Base-by-base conservation (phyloP, 495 filamentous ascomycete genomes). In the Margaritispora aquatica region DNA sequence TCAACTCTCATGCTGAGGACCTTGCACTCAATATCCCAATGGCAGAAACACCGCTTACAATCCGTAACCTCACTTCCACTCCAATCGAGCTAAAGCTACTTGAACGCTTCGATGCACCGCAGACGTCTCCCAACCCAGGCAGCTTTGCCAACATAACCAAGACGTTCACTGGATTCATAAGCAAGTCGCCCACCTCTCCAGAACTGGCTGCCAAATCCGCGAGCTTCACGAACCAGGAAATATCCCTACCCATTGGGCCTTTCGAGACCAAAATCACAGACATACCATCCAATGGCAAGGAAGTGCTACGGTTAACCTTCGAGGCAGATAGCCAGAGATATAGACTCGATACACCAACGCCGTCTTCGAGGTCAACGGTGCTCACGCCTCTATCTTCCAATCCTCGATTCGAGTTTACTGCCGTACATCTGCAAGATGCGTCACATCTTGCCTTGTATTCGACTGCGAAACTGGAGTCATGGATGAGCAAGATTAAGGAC, bases 61-160 rank as follows among this genome's bases (percentile, higher is more conserved):
- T 98, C 69, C 92, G 93, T 63, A 98, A 98, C 69, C 78, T 96
- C 57, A 93, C 92, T 36, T 75, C 83, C 60, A 88, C 79, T 5
- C 77, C 84, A 0, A 74, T 97, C 26, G 80, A 84, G 47, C 75
- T 97, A 63, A 89, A 83, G 71, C 72, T 80, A 57, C 76, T 96
- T 56, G 87, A 96, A 70, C 87, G 83, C 58, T 91, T 92, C 66
- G 81, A 75, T 62, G 73, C 75, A 0, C 72, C 77, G 53, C 71
- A 79, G 44, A 38, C 59, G 53, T 49, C 41, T 2, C 21, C 2
- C 20, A 50, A 24, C 47, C 3, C 21, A 23, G 60, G 61, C 13
- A 50, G 36, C 7, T 55, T 62, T 27, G 34, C 31, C 1, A 66
- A 57, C 21, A 61, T 68, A 24, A 68, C 63, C 26, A 73, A 75